Percentiles rank a stretch among this genome's conserved stretches.
Conservation (phyloP, 345 rosid species). For the Kandelia obovata region DNA sequence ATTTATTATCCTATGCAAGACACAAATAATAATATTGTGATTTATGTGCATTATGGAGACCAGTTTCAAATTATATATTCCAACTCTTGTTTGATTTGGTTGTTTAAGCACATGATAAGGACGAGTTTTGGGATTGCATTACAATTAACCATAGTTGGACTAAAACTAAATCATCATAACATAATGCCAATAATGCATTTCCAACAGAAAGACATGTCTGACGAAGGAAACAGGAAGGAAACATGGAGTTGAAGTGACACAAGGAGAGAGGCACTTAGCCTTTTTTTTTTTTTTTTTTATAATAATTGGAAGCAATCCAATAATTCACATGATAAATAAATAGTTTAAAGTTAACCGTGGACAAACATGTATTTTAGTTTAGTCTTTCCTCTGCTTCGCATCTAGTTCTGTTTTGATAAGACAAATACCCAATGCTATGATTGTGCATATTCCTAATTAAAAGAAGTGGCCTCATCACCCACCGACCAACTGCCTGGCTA, state of each 20-base stretch:
- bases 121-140: background rate
- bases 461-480: conserved; percentile 18
- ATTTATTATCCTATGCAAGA: too few relatives aligned
- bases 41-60: too few relatives aligned
- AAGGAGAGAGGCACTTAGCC: background rate
- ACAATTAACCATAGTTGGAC: conserved; percentile 6
- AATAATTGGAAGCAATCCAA: background rate
- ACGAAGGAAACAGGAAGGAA: conserved; percentile 22
- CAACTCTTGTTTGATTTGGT: conserved; percentile 3
- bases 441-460: background rate
- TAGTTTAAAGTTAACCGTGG: background rate
- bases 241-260: background rate
- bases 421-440: background rate
- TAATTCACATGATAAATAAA: background rate
- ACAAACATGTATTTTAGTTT: too few relatives aligned
- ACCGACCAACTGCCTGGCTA: conserved; percentile 7
- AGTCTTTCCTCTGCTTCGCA: background rate
- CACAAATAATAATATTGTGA: too few relatives aligned
- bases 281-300: background rate
- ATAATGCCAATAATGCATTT: conserved; percentile 1
- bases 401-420: background rate
- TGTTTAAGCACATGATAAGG: background rate
- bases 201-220: conserved; percentile 32
- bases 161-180: too few relatives aligned
- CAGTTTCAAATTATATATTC: background rate